Evolutionary conservation across 768 basidiomycete species (phyloP), one percentile per base, ranked within the genome.

Genomic region (Kwoniella sp.): DNA sequence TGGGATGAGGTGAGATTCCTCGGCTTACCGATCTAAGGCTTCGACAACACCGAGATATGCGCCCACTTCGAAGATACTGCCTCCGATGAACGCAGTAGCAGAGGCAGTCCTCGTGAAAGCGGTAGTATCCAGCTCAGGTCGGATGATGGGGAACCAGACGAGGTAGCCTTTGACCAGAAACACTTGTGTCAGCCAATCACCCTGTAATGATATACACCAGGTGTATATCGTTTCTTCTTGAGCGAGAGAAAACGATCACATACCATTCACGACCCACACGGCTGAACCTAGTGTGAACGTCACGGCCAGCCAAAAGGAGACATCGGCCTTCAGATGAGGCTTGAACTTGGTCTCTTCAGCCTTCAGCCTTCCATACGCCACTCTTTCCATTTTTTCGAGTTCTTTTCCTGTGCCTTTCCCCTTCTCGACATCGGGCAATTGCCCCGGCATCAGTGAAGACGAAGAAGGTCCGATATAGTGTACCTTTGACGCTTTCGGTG

Each of bases 31-130:
- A 58, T 79, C 73, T 1, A 77, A 47, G 0, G 85, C 85, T 68
- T 87, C 86, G 69, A 84, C 81, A 24, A 86, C 81, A 52, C 84
- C 84, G 24, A 85, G 78, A 27, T 86, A 81, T 0, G 84, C 82
- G 13, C 86, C 86, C 55, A 86, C 59, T 63, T 85, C 84, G 80
- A 88, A 88, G n/a, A 86, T 79, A 1, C 85, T 84, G 1, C 85
- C 86, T 1, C 87, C 87, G 1, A 85, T 63, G 72, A 85, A 87
- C 0, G 85, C 86, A 1, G 83, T 81, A 75, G 84, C 84, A 10
- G 84, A 83, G 1, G 80, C 82, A 6, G 83, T 77, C 0, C 73
- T 76, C 1, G 76, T 73, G 54, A 76, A 70, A 71, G 52, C 74
- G 46, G 29, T 79, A 72, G 29, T 78, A 68, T 9, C 63, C 61